A percentile compares a stretch with the other conserved stretches of the same genome.
These are phyloP conservation scores for Lepidium campestre DNA, from an alignment of 441 rosid genomes.

Conservation along the genomic window DNA sequence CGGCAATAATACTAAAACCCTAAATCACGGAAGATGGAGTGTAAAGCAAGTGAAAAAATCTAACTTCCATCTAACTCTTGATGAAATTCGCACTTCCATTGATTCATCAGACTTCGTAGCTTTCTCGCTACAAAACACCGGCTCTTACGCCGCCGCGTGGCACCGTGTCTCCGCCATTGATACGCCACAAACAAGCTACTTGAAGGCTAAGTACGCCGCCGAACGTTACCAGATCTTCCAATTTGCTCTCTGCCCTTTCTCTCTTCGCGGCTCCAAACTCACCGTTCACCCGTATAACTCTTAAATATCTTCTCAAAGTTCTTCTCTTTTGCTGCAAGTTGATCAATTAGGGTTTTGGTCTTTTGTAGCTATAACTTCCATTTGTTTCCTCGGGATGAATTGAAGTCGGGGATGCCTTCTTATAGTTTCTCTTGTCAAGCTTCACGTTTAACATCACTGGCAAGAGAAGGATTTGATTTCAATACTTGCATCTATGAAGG, in stretches of 20 bases:
- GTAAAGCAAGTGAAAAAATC: constrained; percentile 62
- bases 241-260: constrained; percentile 77
- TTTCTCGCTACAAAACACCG: constrained; percentile 59
- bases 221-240: constrained; percentile 74
- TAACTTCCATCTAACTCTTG: constrained; percentile 42
- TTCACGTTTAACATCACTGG: constrained; percentile 64
- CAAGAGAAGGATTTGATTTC: constrained; percentile 77
- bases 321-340: not conserved
- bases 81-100: constrained; percentile 47
- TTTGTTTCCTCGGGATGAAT: constrained; percentile 82
- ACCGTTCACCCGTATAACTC: constrained; percentile 56
- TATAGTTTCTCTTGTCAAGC: constrained; percentile 83
- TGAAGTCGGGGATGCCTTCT: constrained; percentile 69
- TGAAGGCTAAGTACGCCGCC: constrained; percentile 66
- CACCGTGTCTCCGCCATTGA: constrained; percentile 73
- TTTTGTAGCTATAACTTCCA: constrained; percentile 72
- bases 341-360: not conserved
- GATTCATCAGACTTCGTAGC: constrained; percentile 62
- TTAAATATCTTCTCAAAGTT: not conserved
- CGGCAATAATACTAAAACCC: constrained; percentile 30
- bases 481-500: constrained; percentile 83
- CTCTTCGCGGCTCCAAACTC: constrained; percentile 45
- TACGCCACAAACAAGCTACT: constrained; percentile 56
- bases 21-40: constrained; percentile 32
- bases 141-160: constrained; percentile 74